phyloP scores from a whole-genome alignment of 257 asterid species.

The Solanum megistacrolobum region DNA sequence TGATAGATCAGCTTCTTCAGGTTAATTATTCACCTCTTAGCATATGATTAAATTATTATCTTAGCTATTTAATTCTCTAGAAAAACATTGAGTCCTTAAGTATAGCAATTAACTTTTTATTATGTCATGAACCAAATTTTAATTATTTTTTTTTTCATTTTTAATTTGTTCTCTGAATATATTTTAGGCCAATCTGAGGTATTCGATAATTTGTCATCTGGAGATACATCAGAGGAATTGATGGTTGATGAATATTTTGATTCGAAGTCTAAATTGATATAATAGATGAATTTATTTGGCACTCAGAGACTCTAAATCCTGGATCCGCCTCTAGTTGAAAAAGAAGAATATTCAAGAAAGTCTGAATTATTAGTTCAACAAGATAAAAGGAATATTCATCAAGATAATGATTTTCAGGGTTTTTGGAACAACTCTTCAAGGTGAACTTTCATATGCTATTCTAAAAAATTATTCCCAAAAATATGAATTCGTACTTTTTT shows the following conservation, averaged over 20 bases:
- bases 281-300: too few relatives aligned
- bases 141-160: neutral
- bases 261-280: too few relatives aligned
- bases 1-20: slow-evolving; percentile 63
- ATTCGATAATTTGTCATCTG: slow-evolving; percentile 65
- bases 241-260: neutral
- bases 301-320: too few relatives aligned
- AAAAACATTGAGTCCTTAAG: neutral
- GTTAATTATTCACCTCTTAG: slow-evolving; percentile 11
- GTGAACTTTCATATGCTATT: slow-evolving; percentile 10
- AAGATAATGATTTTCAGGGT: slow-evolving; percentile 23
- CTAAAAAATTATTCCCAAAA: neutral
- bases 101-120: neutral
- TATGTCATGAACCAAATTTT: neutral
- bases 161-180: neutral
- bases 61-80: neutral
- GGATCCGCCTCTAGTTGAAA: slow-evolving; percentile 5
- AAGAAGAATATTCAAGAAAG: slow-evolving; percentile 36
- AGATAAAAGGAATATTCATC: slow-evolving; percentile 12
- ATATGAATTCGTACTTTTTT: neutral
- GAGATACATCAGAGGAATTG: slow-evolving; percentile 62
- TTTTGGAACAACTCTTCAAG: slow-evolving; percentile 76
- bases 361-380: slow-evolving; percentile 32
- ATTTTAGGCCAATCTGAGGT: slow-evolving; percentile 46
- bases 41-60: neutral